phyloP scores from a whole-genome alignment of 225 moss, liverwort and hornwort genomes.

The Polytrichum commune region DNA sequence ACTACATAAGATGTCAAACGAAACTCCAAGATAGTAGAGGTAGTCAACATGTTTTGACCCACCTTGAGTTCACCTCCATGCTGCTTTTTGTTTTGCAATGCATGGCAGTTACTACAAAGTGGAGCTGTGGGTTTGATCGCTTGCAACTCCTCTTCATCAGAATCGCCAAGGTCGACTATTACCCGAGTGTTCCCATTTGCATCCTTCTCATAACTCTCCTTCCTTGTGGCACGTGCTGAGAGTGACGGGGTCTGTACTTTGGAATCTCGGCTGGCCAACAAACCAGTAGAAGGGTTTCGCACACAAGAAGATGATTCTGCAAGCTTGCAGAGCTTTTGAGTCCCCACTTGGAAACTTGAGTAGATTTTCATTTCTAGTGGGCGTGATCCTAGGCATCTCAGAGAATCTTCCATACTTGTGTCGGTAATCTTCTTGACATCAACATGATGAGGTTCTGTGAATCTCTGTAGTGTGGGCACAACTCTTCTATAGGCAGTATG shows the following conservation, averaged over 20 bases:
- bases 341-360: neutral
- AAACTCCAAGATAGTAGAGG: no score
- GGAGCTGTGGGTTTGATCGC: neutral
- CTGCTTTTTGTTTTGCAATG: conserved; percentile 6
- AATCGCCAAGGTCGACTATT: conserved; percentile 13
- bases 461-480: neutral
- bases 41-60: neutral
- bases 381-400: neutral
- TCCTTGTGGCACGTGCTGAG: neutral
- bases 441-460: neutral
- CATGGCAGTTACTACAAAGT: conserved; percentile 7
- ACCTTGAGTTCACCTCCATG: neutral
- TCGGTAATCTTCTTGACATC: neutral
- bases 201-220: conserved; percentile 15
- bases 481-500: neutral
- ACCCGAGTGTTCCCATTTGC: conserved; percentile 7
- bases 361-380: neutral
- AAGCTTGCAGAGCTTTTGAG: neutral
- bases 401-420: neutral
- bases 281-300: neutral
- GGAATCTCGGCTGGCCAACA: no score
- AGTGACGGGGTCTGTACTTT: neutral
- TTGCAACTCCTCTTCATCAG: neutral
- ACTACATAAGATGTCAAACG: no score
- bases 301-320: neutral